phyloP scores from a whole-genome alignment of 1,284 basidiomycete genomes.

The Gomphus sp. region DNA sequence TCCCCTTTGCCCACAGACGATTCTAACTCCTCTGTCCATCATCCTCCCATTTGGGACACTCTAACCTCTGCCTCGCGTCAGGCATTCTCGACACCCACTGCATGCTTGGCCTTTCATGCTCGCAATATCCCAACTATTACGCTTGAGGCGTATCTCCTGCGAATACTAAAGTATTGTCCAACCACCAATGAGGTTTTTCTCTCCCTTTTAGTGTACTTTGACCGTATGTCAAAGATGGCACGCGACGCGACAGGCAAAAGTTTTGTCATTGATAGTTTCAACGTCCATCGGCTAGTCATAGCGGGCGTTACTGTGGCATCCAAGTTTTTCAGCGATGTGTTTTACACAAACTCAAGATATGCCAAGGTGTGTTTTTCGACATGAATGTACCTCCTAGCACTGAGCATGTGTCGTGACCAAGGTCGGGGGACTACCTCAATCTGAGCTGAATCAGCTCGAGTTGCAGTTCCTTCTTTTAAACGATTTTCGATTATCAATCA shows the following conservation, averaged over 20 bases:
- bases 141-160: slow-evolving; percentile 89
- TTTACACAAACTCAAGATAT: slow-evolving; percentile 99
- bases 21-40: slow-evolving; percentile 19
- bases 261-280: slow-evolving; percentile 96
- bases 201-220: slow-evolving; percentile 92
- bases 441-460: slow-evolving; percentile 94
- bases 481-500: slow-evolving; percentile 87
- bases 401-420: slow-evolving; percentile 20
- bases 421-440: slow-evolving; percentile 91
- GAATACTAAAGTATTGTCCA: slow-evolving; percentile 97
- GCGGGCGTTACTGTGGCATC: slow-evolving; percentile 96
- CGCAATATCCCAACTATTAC: slow-evolving; percentile 92
- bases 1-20: slow-evolving; percentile 14
- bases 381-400: neutral
- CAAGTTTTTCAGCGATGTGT: slow-evolving; percentile 98
- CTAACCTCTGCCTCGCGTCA: slow-evolving; percentile 74
- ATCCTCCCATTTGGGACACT: slow-evolving; percentile 45
- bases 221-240: slow-evolving; percentile 74
- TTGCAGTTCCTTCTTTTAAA: slow-evolving; percentile 95
- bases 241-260: slow-evolving; percentile 57
- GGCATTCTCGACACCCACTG: slow-evolving; percentile 71
- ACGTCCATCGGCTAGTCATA: slow-evolving; percentile 93
- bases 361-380: slow-evolving; percentile 70
- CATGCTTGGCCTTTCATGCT: slow-evolving; percentile 90
- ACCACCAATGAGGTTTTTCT: slow-evolving; percentile 98